A percentile compares a stretch with the other conserved stretches of the same genome.
Evolutionary conservation across 306 rosid genomes (phyloP).

Genomic region (Cercis canadensis): DNA sequence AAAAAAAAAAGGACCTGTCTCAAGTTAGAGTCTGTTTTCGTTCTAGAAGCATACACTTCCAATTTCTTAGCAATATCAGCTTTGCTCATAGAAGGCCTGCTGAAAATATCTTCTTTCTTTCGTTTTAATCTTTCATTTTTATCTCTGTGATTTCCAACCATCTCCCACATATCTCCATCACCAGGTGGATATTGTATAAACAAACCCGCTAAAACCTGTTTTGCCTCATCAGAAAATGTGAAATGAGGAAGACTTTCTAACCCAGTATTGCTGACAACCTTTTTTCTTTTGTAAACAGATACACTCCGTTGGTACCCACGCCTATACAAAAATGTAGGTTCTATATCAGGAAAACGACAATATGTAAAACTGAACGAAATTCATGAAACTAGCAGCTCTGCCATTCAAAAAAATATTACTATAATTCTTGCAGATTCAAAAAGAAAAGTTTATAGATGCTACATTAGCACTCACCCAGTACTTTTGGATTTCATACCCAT

Average conservation of each 20-base stretch:
- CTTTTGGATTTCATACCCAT: slow-evolving; percentile 80
- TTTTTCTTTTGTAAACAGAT: slow-evolving; percentile 46
- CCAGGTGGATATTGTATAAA: slow-evolving; percentile 75
- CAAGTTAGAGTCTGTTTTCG: slow-evolving; percentile 40
- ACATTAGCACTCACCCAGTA: slow-evolving; percentile 71
- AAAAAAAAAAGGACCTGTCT: slow-evolving; percentile 55
- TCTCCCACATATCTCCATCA: slow-evolving; percentile 48
- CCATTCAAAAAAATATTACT: slow-evolving; percentile 25
- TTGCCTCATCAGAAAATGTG: slow-evolving; percentile 63
- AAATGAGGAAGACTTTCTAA: slow-evolving; percentile 35
- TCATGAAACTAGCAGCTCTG: slow-evolving; percentile 17
- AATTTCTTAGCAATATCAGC: slow-evolving; percentile 60
- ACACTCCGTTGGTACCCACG: slow-evolving; percentile 46
- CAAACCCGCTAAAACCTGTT: slow-evolving; percentile 51
- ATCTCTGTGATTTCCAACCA: slow-evolving; percentile 33
- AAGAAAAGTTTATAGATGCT: neutral
- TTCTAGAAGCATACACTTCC: slow-evolving; percentile 48
- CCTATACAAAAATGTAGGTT: slow-evolving; percentile 49
- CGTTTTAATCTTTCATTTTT: slow-evolving; percentile 10
- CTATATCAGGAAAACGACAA: slow-evolving; percentile 21
- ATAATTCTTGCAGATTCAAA: slow-evolving; percentile 27
- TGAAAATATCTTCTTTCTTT: slow-evolving; percentile 54
- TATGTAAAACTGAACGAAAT: slow-evolving; percentile 1
- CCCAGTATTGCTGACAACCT: slow-evolving; percentile 21
- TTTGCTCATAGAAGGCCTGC: slow-evolving; percentile 55